Evolutionary conservation across 768 basidiomycete species (phyloP).

Genomic region (Lactarius tabidus): DNA sequence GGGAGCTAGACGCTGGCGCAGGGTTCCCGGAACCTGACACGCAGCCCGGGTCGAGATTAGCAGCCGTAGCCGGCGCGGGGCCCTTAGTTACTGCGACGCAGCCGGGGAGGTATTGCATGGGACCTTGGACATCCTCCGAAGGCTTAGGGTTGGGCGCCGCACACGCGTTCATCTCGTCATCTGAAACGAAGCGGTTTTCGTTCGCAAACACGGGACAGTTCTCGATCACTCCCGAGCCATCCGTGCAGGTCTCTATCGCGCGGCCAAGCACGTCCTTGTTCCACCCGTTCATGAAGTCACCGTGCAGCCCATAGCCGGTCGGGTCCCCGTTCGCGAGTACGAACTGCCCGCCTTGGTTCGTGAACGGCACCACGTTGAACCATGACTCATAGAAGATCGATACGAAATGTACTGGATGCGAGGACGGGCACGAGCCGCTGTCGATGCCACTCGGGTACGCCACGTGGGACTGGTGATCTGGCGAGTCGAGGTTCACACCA

Average conservation of each 20-base stretch:
- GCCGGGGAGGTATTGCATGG: conserved; percentile 7
- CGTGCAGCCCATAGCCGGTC: conserved; percentile 40
- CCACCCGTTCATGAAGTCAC: conserved; percentile 44
- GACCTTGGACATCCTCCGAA: too few species aligned
- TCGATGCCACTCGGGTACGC: conserved; percentile 30
- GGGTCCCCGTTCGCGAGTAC: conserved; percentile 43
- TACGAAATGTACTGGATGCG: conserved; percentile 36
- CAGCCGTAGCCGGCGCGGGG: background rate
- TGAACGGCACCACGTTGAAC: conserved; percentile 31
- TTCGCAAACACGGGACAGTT: conserved; percentile 13
- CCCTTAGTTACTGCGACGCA: conserved; percentile 17
- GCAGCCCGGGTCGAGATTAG: background rate
- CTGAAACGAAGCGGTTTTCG: conserved; percentile 5
- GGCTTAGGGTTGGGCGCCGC: conserved; percentile 4
- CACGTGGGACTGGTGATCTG: conserved; percentile 40
- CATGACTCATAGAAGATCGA: conserved; percentile 42
- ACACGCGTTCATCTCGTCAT: background rate
- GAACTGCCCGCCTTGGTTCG: conserved; percentile 34
- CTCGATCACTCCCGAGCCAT: conserved; percentile 13
- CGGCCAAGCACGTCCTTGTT: conserved; percentile 35
- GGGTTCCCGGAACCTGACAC: background rate
- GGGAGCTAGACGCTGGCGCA: background rate
- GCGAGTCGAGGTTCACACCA: conserved; percentile 37
- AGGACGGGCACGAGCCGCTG: conserved; percentile 6
- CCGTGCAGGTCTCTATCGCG: conserved; percentile 35